These are phyloP conservation scores for Talaromyces islandicus DNA, from an alignment of 2,329 filamentous ascomycete genomes.

Conservation along the genomic window DNA sequence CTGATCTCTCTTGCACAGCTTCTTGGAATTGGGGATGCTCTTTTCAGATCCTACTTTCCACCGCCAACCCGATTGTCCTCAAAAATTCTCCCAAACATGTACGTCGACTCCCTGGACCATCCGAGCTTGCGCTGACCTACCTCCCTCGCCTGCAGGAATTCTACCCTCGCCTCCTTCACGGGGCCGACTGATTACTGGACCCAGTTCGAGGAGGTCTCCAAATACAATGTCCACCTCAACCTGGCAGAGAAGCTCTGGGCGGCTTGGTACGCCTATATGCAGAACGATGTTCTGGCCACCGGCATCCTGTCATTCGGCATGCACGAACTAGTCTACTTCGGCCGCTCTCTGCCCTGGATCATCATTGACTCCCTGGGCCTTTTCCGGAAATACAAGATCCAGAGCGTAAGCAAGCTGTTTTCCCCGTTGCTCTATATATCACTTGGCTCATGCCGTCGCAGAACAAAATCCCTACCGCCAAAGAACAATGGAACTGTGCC, in stretches of 20 bases:
- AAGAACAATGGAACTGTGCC: slow-evolving; percentile 92
- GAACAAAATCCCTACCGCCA: slow-evolving; percentile 82
- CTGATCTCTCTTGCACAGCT: neutral
- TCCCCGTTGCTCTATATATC: neutral
- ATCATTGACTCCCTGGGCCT: slow-evolving; percentile 82
- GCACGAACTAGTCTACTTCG: slow-evolving; percentile 94
- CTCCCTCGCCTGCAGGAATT: slow-evolving; percentile 38
- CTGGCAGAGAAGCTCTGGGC: slow-evolving; percentile 85
- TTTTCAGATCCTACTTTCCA: neutral
- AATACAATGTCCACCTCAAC: slow-evolving; percentile 80
- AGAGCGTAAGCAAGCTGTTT: slow-evolving; percentile 52
- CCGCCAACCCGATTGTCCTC: neutral
- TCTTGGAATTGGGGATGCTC: neutral
- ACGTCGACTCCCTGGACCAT: neutral
- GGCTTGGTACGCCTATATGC: slow-evolving; percentile 96
- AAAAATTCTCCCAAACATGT: neutral
- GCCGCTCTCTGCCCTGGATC: slow-evolving; percentile 83
- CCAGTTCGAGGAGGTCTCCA: slow-evolving; percentile 59
- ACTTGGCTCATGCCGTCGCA: slow-evolving; percentile 21
- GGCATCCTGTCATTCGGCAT: slow-evolving; percentile 96
- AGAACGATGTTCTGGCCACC: slow-evolving; percentile 93
- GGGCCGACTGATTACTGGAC: slow-evolving; percentile 57
- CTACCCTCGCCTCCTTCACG: slow-evolving; percentile 30
- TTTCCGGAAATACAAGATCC: slow-evolving; percentile 93
- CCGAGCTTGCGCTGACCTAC: neutral